Percentiles rank a stretch among this genome's conserved stretches.
Evolutionary conservation across 306 rosid species (phyloP).

Genomic region (Lablab purpureus): DNA sequence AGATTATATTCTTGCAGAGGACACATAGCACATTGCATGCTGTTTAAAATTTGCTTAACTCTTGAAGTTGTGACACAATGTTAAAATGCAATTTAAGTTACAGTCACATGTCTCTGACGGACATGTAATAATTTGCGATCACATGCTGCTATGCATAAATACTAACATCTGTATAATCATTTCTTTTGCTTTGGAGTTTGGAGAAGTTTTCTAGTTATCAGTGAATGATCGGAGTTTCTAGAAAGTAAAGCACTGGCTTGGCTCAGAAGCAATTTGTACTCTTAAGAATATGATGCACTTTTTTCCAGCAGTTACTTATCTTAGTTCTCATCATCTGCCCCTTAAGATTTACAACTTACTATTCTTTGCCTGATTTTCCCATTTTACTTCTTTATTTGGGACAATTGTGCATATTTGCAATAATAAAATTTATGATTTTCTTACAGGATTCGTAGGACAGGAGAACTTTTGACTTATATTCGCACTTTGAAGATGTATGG

Average conservation of each 20-base stretch:
- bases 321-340: constrained; percentile 11
- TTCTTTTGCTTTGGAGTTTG: constrained; percentile 7
- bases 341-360: constrained; percentile 18
- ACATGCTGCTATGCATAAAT: background rate
- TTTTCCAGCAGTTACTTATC: constrained; percentile 21
- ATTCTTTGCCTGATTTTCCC: constrained; percentile 29
- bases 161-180: background rate
- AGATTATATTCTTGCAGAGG: background rate
- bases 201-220: background rate
- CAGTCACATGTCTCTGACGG: background rate
- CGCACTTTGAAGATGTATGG: constrained; percentile 95
- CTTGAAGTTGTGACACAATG: background rate
- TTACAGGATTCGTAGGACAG: constrained; percentile 84
- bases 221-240: constrained; percentile 21
- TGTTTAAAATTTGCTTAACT: background rate
- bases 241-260: constrained; percentile 5
- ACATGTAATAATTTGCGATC: background rate
- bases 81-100: background rate
- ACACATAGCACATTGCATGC: background rate
- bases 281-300: constrained; percentile 15
- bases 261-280: constrained; percentile 18
- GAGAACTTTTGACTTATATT: constrained; percentile 84
- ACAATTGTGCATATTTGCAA: constrained; percentile 3
- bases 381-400: constrained; percentile 11
- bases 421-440: constrained; percentile 10